These are phyloP conservation scores for Periconia sp. DNA, from an alignment of 2,329 filamentous ascomycete species.

Conservation along the genomic window DNA sequence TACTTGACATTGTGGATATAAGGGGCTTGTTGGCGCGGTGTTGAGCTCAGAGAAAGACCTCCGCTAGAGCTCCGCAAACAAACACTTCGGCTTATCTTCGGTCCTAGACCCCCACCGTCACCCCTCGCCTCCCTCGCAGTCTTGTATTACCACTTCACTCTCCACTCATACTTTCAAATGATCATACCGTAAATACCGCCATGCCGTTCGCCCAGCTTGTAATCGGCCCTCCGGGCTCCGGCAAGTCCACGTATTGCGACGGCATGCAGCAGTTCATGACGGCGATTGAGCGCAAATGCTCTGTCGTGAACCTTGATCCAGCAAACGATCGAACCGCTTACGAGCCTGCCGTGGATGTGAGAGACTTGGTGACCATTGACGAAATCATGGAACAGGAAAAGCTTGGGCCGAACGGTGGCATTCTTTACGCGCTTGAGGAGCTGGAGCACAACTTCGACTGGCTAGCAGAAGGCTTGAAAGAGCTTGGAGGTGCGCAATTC, in stretches of 20 bases:
- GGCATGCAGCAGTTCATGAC: constrained; percentile 99
- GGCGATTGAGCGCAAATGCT: constrained; percentile 92
- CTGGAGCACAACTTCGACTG: constrained; percentile 92
- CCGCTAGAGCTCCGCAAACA: constrained; percentile 18
- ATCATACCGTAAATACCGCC: constrained; percentile 1
- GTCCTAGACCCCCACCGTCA: neutral
- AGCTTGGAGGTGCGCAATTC: constrained; percentile 60
- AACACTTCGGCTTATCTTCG: constrained; percentile 12
- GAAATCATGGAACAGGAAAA: constrained; percentile 92
- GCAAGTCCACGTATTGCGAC: constrained; percentile 98
- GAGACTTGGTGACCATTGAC: constrained; percentile 84
- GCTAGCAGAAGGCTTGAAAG: constrained; percentile 78
- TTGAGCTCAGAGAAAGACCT: neutral
- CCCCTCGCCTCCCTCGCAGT: neutral
- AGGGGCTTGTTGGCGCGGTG: neutral
- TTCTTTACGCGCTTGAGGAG: constrained; percentile 93
- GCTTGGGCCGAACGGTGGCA: constrained; percentile 87
- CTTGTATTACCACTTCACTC: too few species aligned
- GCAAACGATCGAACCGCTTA: constrained; percentile 94
- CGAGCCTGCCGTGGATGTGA: constrained; percentile 85
- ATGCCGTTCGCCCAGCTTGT: constrained; percentile 75
- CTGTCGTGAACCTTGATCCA: constrained; percentile 93
- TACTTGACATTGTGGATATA: constrained; percentile 31
- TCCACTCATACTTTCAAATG: neutral
- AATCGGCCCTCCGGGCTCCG: constrained; percentile 89